Evolutionary conservation across 208 protist species (phyloP).

Genomic region (Acanthamoeba royreba): DNA sequence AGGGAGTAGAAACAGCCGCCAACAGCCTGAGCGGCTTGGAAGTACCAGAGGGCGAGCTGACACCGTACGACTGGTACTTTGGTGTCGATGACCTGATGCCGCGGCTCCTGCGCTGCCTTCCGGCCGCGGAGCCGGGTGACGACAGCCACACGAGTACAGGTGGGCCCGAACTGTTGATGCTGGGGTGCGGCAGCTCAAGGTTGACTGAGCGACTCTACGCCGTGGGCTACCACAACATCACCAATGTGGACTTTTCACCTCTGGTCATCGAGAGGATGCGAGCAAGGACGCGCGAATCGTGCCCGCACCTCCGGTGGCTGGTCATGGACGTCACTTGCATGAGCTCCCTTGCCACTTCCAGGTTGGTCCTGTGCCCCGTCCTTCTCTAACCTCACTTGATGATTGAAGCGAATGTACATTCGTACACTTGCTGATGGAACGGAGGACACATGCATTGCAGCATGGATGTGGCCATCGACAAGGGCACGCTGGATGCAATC

Average conservation of each 20-base stretch:
- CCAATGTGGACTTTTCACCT: not conserved
- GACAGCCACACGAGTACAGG: not conserved
- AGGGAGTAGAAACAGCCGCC: too few relatives aligned
- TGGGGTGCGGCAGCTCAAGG: not conserved
- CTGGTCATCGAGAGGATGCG: not conserved
- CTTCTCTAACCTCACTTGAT: too few relatives aligned
- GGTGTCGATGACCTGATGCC: not conserved
- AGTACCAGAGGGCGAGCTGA: too few relatives aligned
- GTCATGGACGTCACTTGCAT: not conserved
- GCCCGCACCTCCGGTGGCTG: not conserved
- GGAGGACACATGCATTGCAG: too few relatives aligned
- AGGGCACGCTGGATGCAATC: not conserved
- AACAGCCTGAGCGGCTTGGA: too few relatives aligned
- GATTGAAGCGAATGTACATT: too few relatives aligned
- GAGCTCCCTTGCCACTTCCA: not conserved
- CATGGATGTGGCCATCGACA: not conserved
- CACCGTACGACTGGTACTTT: not conserved
- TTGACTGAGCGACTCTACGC: not conserved
- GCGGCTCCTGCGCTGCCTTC: not conserved
- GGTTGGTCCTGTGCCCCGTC: too few relatives aligned
- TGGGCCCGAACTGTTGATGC: too few relatives aligned
- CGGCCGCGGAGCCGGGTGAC: not conserved
- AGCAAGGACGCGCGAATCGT: not conserved
- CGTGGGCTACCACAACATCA: not conserved
- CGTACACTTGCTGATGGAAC: too few relatives aligned